phyloP scores from a whole-genome alignment of 257 asterid species.

The Paulownia fortunei region DNA sequence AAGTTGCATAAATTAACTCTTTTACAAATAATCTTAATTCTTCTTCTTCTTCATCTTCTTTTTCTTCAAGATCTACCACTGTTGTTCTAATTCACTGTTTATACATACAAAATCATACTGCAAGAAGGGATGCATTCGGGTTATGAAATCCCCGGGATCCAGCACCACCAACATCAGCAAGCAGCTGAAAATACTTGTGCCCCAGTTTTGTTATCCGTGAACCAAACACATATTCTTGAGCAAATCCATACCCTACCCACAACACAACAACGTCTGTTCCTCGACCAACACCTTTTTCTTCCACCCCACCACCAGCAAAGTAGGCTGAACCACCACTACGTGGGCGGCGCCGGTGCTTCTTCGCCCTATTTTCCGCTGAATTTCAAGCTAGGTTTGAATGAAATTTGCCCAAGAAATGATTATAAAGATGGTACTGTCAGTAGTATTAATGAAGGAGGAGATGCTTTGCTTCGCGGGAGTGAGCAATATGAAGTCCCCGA shows the following conservation, averaged over 20 bases:
- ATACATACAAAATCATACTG: not conserved
- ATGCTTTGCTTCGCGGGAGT: conserved; percentile 50
- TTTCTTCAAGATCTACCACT: not conserved
- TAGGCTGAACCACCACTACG: conserved; percentile 25
- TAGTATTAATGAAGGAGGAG: conserved; percentile 21
- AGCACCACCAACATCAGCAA: conserved; percentile 39
- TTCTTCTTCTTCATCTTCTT: not conserved
- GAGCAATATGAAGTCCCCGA: conserved; percentile 45
- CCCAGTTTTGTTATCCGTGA: conserved; percentile 38
- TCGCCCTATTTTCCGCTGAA: conserved; percentile 40
- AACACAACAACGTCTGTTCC: conserved; percentile 36
- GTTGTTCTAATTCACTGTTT: not conserved
- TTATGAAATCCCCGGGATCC: conserved; percentile 54
- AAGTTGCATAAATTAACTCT: not conserved
- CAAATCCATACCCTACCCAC: conserved; percentile 45
- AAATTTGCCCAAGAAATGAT: conserved; percentile 4
- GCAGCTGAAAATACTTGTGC: conserved; percentile 16
- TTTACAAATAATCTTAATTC: no score
- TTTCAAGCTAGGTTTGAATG: conserved; percentile 58
- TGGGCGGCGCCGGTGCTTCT: conserved; percentile 11
- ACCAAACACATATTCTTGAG: conserved; percentile 49
- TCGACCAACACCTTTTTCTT: conserved; percentile 39
- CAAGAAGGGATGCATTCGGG: conserved; percentile 51
- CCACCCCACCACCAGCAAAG: conserved; percentile 32
- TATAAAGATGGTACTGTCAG: not conserved